phyloP scores from a whole-genome alignment of 1,139 yeast genomes.

The Sporopachydermia cereana region DNA sequence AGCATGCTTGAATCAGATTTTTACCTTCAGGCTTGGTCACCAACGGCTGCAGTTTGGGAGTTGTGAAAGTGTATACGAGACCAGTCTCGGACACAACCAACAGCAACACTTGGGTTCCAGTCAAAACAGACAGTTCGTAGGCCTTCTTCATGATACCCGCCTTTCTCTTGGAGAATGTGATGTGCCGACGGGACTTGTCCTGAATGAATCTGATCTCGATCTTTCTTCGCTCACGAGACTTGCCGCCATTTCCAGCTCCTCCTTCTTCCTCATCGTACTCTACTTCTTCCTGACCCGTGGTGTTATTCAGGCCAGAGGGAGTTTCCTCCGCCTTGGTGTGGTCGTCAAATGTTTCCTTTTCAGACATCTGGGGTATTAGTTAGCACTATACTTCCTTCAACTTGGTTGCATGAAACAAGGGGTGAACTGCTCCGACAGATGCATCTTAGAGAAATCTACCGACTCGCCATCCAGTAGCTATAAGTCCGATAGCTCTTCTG shows the following conservation, averaged over 20 bases:
- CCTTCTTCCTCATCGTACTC: slow-evolving; percentile 68
- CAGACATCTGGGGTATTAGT: too few species aligned
- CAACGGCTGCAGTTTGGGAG: slow-evolving; percentile 94
- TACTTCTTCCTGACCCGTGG: slow-evolving; percentile 27
- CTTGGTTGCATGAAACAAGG: too few species aligned
- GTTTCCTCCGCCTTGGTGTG: neutral
- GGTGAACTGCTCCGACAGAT: too few species aligned
- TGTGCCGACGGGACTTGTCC: slow-evolving; percentile 95
- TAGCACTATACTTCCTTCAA: too few species aligned
- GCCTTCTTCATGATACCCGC: slow-evolving; percentile 99
- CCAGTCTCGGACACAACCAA: slow-evolving; percentile 97
- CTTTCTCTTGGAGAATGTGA: slow-evolving; percentile 92
- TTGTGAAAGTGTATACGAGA: slow-evolving; percentile 93
- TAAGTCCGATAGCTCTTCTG: too few species aligned
- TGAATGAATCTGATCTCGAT: slow-evolving; percentile 95
- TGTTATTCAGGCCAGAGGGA: slow-evolving; percentile 13
- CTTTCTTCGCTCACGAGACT: slow-evolving; percentile 77
- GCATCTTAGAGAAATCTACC: too few species aligned
- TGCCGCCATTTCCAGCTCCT: slow-evolving; percentile 30
- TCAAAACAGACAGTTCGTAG: slow-evolving; percentile 85
- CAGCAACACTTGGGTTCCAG: slow-evolving; percentile 91
- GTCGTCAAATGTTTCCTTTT: slow-evolving; percentile 5
- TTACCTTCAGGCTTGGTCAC: slow-evolving; percentile 97
- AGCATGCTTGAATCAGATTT: slow-evolving; percentile 90
- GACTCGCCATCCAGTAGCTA: too few species aligned